These are phyloP conservation scores for Fusarium odoratissimum DNA, from an alignment of 2,329 filamentous ascomycete genomes.

Conservation along the genomic window DNA sequence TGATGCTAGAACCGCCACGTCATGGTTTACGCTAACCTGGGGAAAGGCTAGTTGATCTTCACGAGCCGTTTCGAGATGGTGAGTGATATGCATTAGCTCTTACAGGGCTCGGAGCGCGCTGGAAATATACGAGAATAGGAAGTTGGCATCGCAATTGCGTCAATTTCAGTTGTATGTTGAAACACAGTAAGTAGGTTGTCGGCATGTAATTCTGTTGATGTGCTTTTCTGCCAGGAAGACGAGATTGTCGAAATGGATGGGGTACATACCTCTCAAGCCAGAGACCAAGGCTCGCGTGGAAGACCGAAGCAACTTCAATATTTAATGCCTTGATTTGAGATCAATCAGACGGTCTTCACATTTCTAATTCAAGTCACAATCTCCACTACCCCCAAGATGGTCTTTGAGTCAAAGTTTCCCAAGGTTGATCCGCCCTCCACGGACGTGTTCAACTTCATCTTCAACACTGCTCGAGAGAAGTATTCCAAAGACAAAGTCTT, in stretches of 20 bases:
- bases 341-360: background rate
- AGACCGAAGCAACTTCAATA: background rate
- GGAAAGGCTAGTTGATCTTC: background rate
- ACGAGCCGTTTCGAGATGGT: background rate
- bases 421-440: background rate
- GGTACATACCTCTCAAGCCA: background rate
- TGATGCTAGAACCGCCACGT: background rate
- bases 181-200: background rate
- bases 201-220: background rate
- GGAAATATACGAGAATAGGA: background rate
- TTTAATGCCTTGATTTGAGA: background rate
- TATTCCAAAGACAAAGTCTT: background rate
- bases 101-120: background rate
- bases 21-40: background rate
- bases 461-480: background rate
- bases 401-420: background rate
- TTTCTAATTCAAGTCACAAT: too few relatives aligned
- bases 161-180: background rate
- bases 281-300: background rate
- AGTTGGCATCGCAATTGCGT: background rate
- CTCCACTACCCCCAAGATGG: background rate
- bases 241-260: background rate
- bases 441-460: slow-evolving; percentile 1
- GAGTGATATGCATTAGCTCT: background rate
- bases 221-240: background rate